Evolutionary conservation across 1,139 yeast genomes (phyloP), one percentile per base, ranked within the genome.

Genomic region (Yamadazyma conglobata): DNA sequence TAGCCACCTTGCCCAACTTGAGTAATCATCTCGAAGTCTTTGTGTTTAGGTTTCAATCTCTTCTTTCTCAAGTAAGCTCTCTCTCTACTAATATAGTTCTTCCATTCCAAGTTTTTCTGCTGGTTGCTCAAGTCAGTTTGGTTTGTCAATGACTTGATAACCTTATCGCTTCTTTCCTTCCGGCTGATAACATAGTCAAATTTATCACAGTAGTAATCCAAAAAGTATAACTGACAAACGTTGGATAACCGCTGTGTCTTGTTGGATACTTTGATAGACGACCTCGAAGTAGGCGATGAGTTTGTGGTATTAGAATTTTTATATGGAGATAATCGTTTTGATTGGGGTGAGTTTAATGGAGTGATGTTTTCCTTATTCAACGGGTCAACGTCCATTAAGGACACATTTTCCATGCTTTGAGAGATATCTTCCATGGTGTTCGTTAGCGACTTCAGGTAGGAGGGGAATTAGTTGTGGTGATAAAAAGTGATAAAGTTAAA

Each of bases 1-100:
- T 93, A 93, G 3, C 99, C 98, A 51, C 99, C 99, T 65, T 93
- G 98, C 15, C 99, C 98, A 20, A 93, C 96, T 63, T 93, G 98
- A 3, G 98, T 91, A 40, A 93, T 80, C 70, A 89, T 86, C 55
- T 88, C 93, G 55, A 93, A 93, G 56, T 93, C 98, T 47, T 88
- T 89, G 54, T 88, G 91, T 54, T 84, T 86, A 27, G 96, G 95
- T 58, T 88, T 87, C 40, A 87, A 71, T 50, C 99, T 75, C 49
- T 96, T 73, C 55, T 88, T 88, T 42, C 99, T 75, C 47, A 93
- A 65, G 33, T 79, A 72, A 5, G 87, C 89, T 31, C 95, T 69
- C 58, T 93, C 99, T 38, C 93, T 73, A 12, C 91, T 88, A 18
- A 79, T 65, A 53, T 93, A 91, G 34, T 79, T 77, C 45, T 73